A percentile compares a stretch with the other conserved stretches of the same genome.
phyloP scores from a whole-genome alignment of 2,329 filamentous ascomycete species.

The Diaporthe ilicicola region DNA sequence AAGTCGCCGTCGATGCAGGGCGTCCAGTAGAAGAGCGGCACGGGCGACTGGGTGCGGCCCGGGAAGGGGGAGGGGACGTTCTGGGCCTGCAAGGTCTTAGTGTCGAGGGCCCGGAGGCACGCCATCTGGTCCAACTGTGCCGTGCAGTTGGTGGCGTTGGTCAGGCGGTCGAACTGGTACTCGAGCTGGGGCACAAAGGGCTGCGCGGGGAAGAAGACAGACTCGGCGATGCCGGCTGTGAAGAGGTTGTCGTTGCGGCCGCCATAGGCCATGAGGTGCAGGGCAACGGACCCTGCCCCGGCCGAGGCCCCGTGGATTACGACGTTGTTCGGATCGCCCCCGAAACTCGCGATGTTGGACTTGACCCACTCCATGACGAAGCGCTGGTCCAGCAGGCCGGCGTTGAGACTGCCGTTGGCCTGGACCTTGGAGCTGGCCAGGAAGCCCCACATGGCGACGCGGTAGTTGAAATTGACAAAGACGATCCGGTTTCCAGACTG shows the following conservation, averaged over 20 bases:
- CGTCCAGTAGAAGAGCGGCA: constrained; percentile 59
- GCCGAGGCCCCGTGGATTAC: constrained; percentile 70
- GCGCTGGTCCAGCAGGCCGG: constrained; percentile 70
- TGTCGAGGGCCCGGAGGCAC: constrained; percentile 52
- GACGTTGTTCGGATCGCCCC: constrained; percentile 66
- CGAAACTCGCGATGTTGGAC: constrained; percentile 64
- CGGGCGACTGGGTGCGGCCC: constrained; percentile 41
- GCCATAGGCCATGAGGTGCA: constrained; percentile 58
- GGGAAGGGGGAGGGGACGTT: constrained; percentile 53
- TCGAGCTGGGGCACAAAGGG: constrained; percentile 53
- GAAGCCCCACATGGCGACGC: constrained; percentile 70
- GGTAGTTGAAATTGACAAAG: constrained; percentile 70
- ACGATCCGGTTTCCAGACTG: constrained; percentile 57
- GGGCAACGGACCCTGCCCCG: constrained; percentile 65
- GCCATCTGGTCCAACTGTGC: constrained; percentile 44
- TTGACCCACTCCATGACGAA: constrained; percentile 69
- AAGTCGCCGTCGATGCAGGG: constrained; percentile 59
- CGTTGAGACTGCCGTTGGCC: constrained; percentile 66
- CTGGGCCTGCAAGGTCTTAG: constrained; percentile 47
- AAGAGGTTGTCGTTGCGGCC: constrained; percentile 57
- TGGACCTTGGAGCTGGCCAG: constrained; percentile 65
- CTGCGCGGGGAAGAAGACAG: constrained; percentile 59
- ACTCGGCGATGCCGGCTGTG: constrained; percentile 55
- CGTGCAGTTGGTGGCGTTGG: constrained; percentile 47
- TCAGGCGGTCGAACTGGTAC: constrained; percentile 54